These are phyloP conservation scores for cucumber (Cucumis sativus) DNA, from an alignment of 306 rosid species.

Conservation along the genomic window Cucumber_9930_V3 NC_026655.2:3027001-3027500, in stretches of 20 bases:
- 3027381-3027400: neutral
- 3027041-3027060: too few species aligned
- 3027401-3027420: neutral
- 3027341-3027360: neutral
- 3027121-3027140: neutral
- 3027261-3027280: neutral
- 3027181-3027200: neutral
- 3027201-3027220: neutral
- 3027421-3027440: neutral
- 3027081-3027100: neutral
- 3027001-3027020: neutral
- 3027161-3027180: neutral
- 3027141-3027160: slow-evolving; percentile 3
- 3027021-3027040: neutral
- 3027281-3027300: neutral
- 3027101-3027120: neutral
- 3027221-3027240: neutral
- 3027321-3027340: neutral
- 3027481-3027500: neutral
- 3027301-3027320: neutral
- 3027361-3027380: neutral
- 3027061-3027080: too few species aligned
- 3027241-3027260: neutral
- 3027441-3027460: neutral
- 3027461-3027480: neutral